phyloP scores from a whole-genome alignment of 2,329 filamentous ascomycete genomes.

The Phaeosphaeriaceae sp. region DNA sequence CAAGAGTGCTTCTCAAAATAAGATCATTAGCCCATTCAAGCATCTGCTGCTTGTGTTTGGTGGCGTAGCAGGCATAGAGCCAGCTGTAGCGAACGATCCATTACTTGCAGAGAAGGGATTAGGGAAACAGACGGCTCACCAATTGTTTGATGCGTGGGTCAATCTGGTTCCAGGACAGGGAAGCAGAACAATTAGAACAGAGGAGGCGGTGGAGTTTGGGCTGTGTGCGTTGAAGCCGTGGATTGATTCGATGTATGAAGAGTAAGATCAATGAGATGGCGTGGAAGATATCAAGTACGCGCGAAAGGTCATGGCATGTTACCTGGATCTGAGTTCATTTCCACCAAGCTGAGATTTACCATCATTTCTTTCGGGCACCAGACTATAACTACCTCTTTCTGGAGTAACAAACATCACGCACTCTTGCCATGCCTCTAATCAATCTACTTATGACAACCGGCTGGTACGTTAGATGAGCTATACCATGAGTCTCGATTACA shows the following conservation, averaged over 20 bases:
- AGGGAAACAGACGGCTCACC: conserved; percentile 66
- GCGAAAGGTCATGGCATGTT: too few species aligned
- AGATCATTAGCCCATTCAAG: conserved; percentile 58
- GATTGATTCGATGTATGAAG: conserved; percentile 29
- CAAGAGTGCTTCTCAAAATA: conserved; percentile 17
- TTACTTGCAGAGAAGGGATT: conserved; percentile 68
- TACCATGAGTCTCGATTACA: background rate
- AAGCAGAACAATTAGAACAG: conserved; percentile 80
- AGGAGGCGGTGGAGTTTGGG: conserved; percentile 81
- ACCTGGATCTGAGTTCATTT: too few species aligned
- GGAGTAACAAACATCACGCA: background rate
- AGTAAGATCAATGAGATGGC: background rate
- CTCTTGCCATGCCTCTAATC: background rate
- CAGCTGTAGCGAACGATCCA: conserved; percentile 68
- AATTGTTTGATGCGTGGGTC: conserved; percentile 84
- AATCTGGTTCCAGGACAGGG: conserved; percentile 82
- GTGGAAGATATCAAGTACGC: too few species aligned
- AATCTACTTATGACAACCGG: background rate
- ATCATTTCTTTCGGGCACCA: too few species aligned
- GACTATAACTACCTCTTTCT: background rate
- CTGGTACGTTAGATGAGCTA: background rate
- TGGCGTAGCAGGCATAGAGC: conserved; percentile 79
- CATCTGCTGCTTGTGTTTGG: conserved; percentile 83
- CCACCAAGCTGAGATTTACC: too few species aligned
- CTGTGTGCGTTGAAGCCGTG: conserved; percentile 68